These are phyloP conservation scores for Herpotrichia juniperi DNA, from an alignment of 2,329 filamentous ascomycete species.

Conservation along the genomic window DNA sequence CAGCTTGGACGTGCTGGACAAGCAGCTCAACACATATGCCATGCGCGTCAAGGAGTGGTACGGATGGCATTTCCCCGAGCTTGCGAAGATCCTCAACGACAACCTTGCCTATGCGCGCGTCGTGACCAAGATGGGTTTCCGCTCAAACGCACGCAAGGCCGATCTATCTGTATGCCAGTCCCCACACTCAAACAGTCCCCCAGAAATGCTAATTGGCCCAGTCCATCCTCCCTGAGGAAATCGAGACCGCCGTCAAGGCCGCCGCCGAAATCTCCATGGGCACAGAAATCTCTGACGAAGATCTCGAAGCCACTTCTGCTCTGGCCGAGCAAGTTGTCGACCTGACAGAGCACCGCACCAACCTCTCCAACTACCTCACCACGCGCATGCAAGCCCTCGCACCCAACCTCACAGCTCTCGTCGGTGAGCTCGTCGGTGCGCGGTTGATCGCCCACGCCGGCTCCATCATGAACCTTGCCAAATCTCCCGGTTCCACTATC, in stretches of 20 bases:
- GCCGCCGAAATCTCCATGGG: conserved; percentile 98
- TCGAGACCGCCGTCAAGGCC: conserved; percentile 88
- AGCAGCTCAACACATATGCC: conserved; percentile 97
- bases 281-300: conserved; percentile 91
- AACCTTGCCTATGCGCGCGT: conserved; percentile 92
- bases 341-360: conserved; percentile 87
- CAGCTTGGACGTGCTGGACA: conserved; percentile 92
- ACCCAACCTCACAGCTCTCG: conserved; percentile 90
- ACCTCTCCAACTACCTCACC: conserved; percentile 87
- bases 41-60: conserved; percentile 99
- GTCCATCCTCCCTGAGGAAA: conserved; percentile 89
- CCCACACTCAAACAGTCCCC: neutral
- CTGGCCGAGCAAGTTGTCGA: conserved; percentile 92
- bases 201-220: conserved; percentile 4
- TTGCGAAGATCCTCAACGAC: conserved; percentile 90
- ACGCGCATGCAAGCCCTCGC: conserved; percentile 96
- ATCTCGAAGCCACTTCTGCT: conserved; percentile 89
- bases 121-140: conserved; percentile 87
- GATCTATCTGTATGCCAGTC: conserved; percentile 69
- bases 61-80: conserved; percentile 98
- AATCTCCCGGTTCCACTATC: conserved; percentile 92
- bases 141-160: conserved; percentile 74
- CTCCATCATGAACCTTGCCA: conserved; percentile 92
- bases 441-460: conserved; percentile 94
- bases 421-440: conserved; percentile 92